Evolutionary conservation across 2,329 filamentous ascomycete genomes (phyloP).

Genomic region (Talaromyces verruculosus): DNA sequence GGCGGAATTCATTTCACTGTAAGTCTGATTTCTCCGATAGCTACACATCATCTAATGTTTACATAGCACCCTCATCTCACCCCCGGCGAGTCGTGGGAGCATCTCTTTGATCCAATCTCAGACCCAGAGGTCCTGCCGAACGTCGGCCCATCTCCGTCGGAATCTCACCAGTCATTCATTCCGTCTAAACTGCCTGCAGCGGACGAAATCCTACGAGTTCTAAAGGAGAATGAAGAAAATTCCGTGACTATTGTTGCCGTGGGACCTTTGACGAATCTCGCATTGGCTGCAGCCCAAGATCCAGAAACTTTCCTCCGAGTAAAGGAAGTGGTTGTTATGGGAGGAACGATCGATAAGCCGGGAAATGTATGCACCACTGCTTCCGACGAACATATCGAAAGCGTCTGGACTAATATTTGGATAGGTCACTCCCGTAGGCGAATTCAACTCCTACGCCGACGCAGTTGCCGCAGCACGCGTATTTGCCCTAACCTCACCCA

Average conservation of each 20-base stretch:
- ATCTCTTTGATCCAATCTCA: conserved; percentile 59
- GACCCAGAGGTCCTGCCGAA: conserved; percentile 26
- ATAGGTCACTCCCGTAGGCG: conserved; percentile 70
- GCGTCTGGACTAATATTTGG: background rate
- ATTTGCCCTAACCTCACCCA: conserved; percentile 72
- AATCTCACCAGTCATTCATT: conserved; percentile 61
- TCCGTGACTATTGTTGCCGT: conserved; percentile 88
- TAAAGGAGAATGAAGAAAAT: conserved; percentile 76
- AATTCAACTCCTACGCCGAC: conserved; percentile 96
- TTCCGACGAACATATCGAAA: background rate
- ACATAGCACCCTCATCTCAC: conserved; percentile 68
- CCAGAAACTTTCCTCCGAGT: conserved; percentile 83
- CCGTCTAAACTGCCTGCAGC: conserved; percentile 73
- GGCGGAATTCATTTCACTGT: conserved; percentile 67
- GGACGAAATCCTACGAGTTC: conserved; percentile 82
- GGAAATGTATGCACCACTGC: conserved; percentile 70
- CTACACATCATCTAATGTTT: conserved; percentile 23
- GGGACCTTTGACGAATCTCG: conserved; percentile 90
- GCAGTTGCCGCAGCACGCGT: conserved; percentile 72
- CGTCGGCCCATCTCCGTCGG: conserved; percentile 22
- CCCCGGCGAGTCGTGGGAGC: conserved; percentile 71
- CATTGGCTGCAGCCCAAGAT: conserved; percentile 82
- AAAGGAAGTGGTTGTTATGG: conserved; percentile 95
- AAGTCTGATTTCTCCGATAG: conserved; percentile 22
- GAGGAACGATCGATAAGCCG: conserved; percentile 73